Percentiles rank a stretch among this genome's conserved stretches.
Evolutionary conservation across 305 asterid species (phyloP).

Genomic region (Fraxinus angustifolia): DNA sequence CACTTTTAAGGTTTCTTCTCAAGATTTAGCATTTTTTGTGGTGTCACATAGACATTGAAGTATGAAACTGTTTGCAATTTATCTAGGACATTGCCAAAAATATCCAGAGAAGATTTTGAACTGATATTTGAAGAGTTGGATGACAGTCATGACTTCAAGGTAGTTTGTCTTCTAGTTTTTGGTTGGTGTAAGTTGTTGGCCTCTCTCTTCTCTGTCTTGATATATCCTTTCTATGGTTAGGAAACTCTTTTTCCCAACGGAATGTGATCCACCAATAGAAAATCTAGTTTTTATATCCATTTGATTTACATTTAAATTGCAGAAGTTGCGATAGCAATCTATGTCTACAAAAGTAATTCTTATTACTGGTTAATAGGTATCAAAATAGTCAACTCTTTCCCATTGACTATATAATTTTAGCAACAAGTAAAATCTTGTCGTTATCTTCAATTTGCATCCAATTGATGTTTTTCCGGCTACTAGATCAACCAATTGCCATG

Average conservation of each 20-base stretch:
- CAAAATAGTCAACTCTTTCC: background rate
- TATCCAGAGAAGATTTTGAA: constrained; percentile 88
- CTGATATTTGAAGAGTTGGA: constrained; percentile 83
- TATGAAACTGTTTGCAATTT: constrained; percentile 14
- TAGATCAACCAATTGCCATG: background rate
- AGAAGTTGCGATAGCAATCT: background rate
- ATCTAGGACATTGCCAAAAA: constrained; percentile 80
- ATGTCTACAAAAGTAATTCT: background rate
- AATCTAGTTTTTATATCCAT: background rate
- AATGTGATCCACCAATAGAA: background rate
- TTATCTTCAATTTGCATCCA: background rate
- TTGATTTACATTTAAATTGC: background rate
- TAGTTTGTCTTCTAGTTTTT: constrained; percentile 24
- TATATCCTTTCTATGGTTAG: background rate
- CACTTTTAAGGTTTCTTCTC: constrained; percentile 1
- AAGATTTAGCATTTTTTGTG: constrained; percentile 15
- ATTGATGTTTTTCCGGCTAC: background rate
- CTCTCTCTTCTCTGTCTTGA: background rate
- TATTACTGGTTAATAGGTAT: background rate
- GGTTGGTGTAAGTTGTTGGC: constrained; percentile 14
- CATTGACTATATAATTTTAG: background rate
- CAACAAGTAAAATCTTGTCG: background rate
- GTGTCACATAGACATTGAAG: constrained; percentile 18
- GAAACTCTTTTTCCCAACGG: background rate
- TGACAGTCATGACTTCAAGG: constrained; percentile 86